These are phyloP conservation scores for Akanthomyces lecanii DNA, from an alignment of 2,329 filamentous ascomycete genomes.

Conservation along the genomic window DNA sequence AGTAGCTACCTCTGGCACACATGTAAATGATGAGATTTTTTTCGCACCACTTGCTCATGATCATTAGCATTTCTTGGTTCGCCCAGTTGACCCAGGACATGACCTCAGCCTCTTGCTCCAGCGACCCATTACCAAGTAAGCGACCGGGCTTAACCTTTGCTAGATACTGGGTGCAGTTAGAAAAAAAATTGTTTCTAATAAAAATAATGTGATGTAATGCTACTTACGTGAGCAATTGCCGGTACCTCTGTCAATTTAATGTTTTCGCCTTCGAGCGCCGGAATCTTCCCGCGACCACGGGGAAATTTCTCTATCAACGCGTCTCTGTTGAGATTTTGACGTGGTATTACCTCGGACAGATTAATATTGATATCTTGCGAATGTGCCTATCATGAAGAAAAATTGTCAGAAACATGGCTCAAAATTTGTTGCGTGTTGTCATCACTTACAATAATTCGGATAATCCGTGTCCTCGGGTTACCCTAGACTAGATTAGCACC, in stretches of 20 bases:
- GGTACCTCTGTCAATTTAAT: constrained; percentile 11
- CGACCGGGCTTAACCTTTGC: not conserved
- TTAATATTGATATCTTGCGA: constrained; percentile 4
- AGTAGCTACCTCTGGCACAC: too few relatives aligned
- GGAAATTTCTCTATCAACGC: not conserved
- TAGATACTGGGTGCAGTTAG: not conserved
- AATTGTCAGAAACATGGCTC: not conserved
- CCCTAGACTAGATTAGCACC: not conserved
- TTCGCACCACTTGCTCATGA: constrained; percentile 10
- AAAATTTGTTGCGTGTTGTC: too few relatives aligned
- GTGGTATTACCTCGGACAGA: constrained; percentile 1
- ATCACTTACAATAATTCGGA: not conserved
- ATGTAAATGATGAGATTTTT: not conserved
- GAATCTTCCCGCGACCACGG: constrained; percentile 6
- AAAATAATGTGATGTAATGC: too few relatives aligned
- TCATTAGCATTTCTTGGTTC: constrained; percentile 10
- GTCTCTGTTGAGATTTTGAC: constrained; percentile 8
- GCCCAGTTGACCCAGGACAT: constrained; percentile 14
- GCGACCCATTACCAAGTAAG: constrained; percentile 9
- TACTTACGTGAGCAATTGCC: not conserved
- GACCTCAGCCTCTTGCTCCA: constrained; percentile 13
- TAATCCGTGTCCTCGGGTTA: not conserved
- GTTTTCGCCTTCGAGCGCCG: constrained; percentile 1
- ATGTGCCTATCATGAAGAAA: not conserved
- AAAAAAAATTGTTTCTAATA: too few relatives aligned